A percentile compares a stretch with the other conserved stretches of the same genome.
Conservation (phyloP, 768 basidiomycete genomes). For the Rubroboletus satanas region DNA sequence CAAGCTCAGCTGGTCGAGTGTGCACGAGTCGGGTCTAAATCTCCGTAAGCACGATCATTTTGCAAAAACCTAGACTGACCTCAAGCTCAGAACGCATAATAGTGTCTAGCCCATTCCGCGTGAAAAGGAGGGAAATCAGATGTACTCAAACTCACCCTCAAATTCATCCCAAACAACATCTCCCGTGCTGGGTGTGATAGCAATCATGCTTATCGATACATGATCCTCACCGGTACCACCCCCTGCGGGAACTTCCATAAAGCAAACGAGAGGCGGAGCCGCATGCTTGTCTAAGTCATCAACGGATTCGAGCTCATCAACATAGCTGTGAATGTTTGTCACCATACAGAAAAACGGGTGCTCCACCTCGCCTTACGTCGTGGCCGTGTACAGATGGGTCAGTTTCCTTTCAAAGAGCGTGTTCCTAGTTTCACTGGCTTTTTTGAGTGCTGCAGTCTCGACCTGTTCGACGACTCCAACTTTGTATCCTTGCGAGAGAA, state of each 20-base stretch:
- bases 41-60: background rate
- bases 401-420: constrained; percentile 70
- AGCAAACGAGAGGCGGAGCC: constrained; percentile 67
- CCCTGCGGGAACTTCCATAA: constrained; percentile 49
- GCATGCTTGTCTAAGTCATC: constrained; percentile 56
- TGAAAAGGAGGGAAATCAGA: constrained; percentile 2
- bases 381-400: constrained; percentile 77
- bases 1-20: constrained; percentile 75
- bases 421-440: constrained; percentile 70
- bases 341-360: background rate
- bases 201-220: constrained; percentile 65
- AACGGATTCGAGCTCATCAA: constrained; percentile 71
- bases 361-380: constrained; percentile 56
- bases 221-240: constrained; percentile 22
- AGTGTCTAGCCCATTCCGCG: constrained; percentile 47
- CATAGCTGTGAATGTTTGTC: constrained; percentile 51
- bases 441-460: constrained; percentile 89
- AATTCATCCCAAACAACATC: constrained; percentile 95
- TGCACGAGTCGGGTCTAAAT: constrained; percentile 82
- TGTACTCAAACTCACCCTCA: constrained; percentile 46
- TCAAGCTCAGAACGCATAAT: constrained; percentile 88
- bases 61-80: constrained; percentile 36
- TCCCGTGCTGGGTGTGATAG: constrained; percentile 82
- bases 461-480: constrained; percentile 81
- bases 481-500: constrained; percentile 74